A percentile compares a stretch with the other conserved stretches of the same genome.
phyloP scores from a whole-genome alignment of 305 asterid species.

The Rubia tinctorum region DNA sequence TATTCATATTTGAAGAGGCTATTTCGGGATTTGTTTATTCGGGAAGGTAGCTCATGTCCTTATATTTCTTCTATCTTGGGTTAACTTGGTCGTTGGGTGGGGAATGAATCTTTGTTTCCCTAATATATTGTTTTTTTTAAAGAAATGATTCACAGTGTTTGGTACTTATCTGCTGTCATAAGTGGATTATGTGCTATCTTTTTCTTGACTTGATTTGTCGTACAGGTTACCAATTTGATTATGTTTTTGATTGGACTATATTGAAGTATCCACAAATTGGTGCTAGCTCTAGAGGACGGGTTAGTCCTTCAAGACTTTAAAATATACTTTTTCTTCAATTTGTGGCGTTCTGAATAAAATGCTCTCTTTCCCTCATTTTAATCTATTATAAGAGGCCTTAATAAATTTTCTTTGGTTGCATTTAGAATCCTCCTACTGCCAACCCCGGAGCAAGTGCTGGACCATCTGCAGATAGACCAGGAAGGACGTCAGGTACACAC shows the following conservation, averaged over 20 bases:
- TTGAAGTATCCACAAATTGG: conserved; percentile 93
- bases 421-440: conserved; percentile 69
- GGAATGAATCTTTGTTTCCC: background rate
- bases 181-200: background rate
- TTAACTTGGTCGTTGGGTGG: background rate
- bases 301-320: conserved; percentile 21
- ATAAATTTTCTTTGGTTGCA: conserved; percentile 15
- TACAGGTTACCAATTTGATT: conserved; percentile 90
- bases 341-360: conserved; percentile 2
- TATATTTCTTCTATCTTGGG: background rate
- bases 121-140: background rate
- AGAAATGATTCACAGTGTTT: conserved; percentile 8
- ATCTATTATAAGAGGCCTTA: conserved; percentile 15
- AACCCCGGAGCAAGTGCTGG: conserved; percentile 62
- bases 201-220: conserved; percentile 17
- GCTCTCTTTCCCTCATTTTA: conserved; percentile 4
- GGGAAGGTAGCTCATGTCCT: conserved; percentile 60
- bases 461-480: conserved; percentile 82
- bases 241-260: conserved; percentile 93
- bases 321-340: conserved; percentile 6
- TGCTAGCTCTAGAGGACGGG: conserved; percentile 74
- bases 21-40: conserved; percentile 88
- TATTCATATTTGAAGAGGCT: conserved; percentile 93
- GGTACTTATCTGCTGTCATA: conserved; percentile 9
- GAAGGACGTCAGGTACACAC: conserved; percentile 72